Evolutionary conservation across 345 rosid species (phyloP), one percentile per base, ranked within the genome.

Genomic region (Garcia nutans): DNA sequence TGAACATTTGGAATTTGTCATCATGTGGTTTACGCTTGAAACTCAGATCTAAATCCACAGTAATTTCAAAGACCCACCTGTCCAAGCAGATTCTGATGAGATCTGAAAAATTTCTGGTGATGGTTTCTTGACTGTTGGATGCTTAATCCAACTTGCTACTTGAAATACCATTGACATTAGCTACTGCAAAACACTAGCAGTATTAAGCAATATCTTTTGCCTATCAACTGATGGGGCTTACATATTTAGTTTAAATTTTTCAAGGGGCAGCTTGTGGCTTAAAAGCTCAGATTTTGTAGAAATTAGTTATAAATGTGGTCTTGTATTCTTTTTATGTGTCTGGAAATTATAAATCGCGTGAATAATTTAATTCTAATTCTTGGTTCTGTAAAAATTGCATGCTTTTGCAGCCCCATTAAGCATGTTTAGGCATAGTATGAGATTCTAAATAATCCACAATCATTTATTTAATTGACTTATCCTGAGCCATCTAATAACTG

Each of bases 41-140:
- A 37, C 41, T 37, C 41, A 37, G 5, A 37, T 37, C 41, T 6
- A 37, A 37, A 37, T 4, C 41, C 41, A 37, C 41, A 37, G 5
- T 37, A 37, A 37, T 37, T 37, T 37, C 41, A 37, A 37, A 37
- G 0, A 6, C 5, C 41, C 41, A 37, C 41, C 41, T 37, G 5
- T 37, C 41, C 23, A 37, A 54, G 52, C 2, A 9, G 64, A 68
- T 22, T 62, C 2, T 73, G 26, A 23, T 24, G 22, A 45, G 42
- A 33, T 70, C 44, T 77, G 26, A 45, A 50, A 68, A 42, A n/a
- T 8, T 73, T 22, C 22, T 64, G 20, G 12, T 70, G 55, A 23
- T 54, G 42, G 76, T 17, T 72, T 67, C 22, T 54, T 60, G 55
- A 37, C 54, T 60, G 65, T 28, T 1, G 2, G 26, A 41, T 44